Evolutionary conservation across 495 filamentous ascomycete species (phyloP), one percentile per base, ranked within the genome.

Genomic region (Polyplosphaeria fusca): DNA sequence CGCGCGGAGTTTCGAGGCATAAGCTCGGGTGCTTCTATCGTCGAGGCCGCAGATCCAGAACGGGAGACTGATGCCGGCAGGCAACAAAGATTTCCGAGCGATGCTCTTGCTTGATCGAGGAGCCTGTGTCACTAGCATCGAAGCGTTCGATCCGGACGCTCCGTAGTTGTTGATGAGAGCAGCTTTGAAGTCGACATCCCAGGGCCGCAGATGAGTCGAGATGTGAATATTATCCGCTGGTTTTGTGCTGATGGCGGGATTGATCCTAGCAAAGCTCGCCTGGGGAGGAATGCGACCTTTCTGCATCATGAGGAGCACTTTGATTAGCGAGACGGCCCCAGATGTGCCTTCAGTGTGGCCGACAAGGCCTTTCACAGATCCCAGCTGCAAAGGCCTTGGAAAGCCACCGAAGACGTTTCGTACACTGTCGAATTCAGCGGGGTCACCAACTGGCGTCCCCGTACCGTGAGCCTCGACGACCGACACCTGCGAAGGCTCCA

Each of bases 221-320:
- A 60, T 49, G n/a, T 41, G 2, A 5, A 60, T 48, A 1, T 9
- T 12, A 28, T 60, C 42, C 2, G 2, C 18, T 11, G n/a, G 19
- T 9, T 30, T 20, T 12, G 43, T 20, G 1, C 14, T 9, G n/a
- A 60, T 43, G 12, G 41, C 30, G 1, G 27, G 57, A 20, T 55
- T 60, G 19, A 60, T 14, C 1, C 4, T 42, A 1, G 9, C 7
- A 43, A 28, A 24, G 19, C 43, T 49, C 4, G 57, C 57, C 18
- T 54, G 57, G 1, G 41, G 49, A 14, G 57, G 49, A 45, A 60
- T 54, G 5, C 5, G 7, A 3, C n/a, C 24, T 7, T 55, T 2
- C 3, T 75, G 69, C 13, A 83, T 76, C 77, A 81, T 80, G 12
- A 74, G 50, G n/a, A 76, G 56, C 2, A 66, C 60, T 35, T 76